Conservation (phyloP, 768 basidiomycete genomes). For the Thelephora aurantiotincta region DNA sequence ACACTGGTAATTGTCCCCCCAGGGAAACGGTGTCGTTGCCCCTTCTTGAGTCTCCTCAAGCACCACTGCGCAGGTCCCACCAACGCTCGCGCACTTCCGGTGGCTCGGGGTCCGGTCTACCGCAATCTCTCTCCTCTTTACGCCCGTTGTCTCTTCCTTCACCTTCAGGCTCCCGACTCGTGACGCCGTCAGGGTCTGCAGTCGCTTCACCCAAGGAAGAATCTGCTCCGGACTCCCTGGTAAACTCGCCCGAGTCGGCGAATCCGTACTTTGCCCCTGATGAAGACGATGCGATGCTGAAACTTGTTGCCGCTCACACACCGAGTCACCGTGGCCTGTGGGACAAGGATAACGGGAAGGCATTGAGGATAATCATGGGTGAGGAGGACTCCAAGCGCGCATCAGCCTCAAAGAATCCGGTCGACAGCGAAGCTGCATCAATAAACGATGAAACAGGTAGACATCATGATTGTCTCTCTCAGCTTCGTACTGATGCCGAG, state of each 20-base stretch:
- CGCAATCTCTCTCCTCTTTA: slow-evolving; percentile 42
- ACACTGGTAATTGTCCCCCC: slow-evolving; percentile 19
- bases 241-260: background rate
- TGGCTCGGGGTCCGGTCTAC: slow-evolving; percentile 23
- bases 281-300: slow-evolving; percentile 26
- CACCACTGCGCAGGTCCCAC: background rate
- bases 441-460: no score
- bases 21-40: slow-evolving; percentile 19
- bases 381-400: slow-evolving; percentile 15
- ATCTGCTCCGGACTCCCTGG: slow-evolving; percentile 4
- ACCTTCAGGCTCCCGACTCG: slow-evolving; percentile 39
- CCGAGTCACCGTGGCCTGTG: slow-evolving; percentile 64
- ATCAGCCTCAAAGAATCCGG: slow-evolving; percentile 4
- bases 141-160: slow-evolving; percentile 58
- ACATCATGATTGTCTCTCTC: no score
- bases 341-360: slow-evolving; percentile 39
- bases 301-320: slow-evolving; percentile 51
- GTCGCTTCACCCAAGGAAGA: slow-evolving; percentile 9
- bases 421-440: no score
- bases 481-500: no score
- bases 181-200: slow-evolving; percentile 5
- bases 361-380: slow-evolving; percentile 47
- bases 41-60: slow-evolving; percentile 17
- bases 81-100: background rate
- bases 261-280: background rate